Evolutionary conservation across 2,329 filamentous ascomycete species (phyloP), one percentile per base, ranked within the genome.

Genomic region (Sporothrix globosa): DNA sequence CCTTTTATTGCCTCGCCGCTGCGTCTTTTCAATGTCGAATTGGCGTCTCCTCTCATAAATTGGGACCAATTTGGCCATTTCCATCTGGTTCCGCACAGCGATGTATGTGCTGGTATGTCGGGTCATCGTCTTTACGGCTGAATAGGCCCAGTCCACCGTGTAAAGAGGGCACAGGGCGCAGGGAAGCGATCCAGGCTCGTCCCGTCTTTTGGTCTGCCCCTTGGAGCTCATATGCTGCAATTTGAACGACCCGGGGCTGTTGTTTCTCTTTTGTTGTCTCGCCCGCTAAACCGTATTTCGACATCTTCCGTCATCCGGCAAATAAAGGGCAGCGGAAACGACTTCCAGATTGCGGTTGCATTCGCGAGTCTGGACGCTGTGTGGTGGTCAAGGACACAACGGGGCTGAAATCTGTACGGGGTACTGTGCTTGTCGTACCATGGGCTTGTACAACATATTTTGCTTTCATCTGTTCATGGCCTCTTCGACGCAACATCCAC

Each of bases 291-390:
- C 50, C 9, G 53, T 54, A 61, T 61, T 39, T 46, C 65, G 50
- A 67, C 63, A 67, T 67, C 67, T 24, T 53, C 54, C 54, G 54
- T 52, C 67, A 52, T 63, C 54, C 54, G 67, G 67, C 46, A 69
- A 53, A 69, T 69, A 41, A 69, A 58, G 27, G 27, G 41, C 67
- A 50, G 19, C 67, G 54, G 67, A 24, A 69, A 52, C 24, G 53
- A n/a, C 54, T 69, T 61, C 54, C 67, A 69, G 27, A 61, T 69
- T 69, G 67, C 67, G 17, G 11, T 4, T 4, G 13, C 65, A 41
- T 24, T 39, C 46, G 21, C 13, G 41, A 30, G 41, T 65, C 21
- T 65, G 21, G 11, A 48, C 14, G 39, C 5, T 19, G 44, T 21
- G 10, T 30, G 10, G 52, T 61, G n/a, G 34, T 44, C 24, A 34